These are phyloP conservation scores for Boletus rufocinnamomeus DNA, from an alignment of 768 basidiomycete genomes.

Conservation along the genomic window DNA sequence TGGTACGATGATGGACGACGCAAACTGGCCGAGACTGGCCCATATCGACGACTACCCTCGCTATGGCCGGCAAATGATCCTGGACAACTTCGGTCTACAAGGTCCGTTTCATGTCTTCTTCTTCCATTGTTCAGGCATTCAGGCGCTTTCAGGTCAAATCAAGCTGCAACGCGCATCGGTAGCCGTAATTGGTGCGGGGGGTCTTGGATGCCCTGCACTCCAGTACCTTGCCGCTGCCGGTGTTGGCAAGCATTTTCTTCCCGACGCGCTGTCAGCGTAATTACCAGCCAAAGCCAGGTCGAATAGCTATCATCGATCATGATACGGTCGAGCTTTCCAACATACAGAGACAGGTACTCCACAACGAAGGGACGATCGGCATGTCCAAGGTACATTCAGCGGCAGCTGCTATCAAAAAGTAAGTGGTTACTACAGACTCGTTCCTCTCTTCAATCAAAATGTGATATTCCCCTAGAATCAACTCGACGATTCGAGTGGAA, in stretches of 20 bases:
- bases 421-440: slow-evolving; percentile 5
- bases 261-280: background rate
- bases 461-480: slow-evolving; percentile 54
- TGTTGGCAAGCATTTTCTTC: slow-evolving; percentile 59
- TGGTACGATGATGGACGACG: slow-evolving; percentile 8
- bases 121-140: slow-evolving; percentile 1
- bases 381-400: slow-evolving; percentile 84
- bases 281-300: slow-evolving; percentile 50
- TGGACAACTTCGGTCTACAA: slow-evolving; percentile 83
- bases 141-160: slow-evolving; percentile 64
- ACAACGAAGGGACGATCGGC: slow-evolving; percentile 70
- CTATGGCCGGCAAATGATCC: slow-evolving; percentile 97
- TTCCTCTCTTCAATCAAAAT: slow-evolving; percentile 3
- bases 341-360: slow-evolving; percentile 91
- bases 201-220: slow-evolving; percentile 92
- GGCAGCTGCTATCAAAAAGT: slow-evolving; percentile 67
- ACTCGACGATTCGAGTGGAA: slow-evolving; percentile 66
- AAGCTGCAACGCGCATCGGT: slow-evolving; percentile 76
- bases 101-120: slow-evolving; percentile 45
- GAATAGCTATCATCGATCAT: slow-evolving; percentile 84
- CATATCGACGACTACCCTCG: slow-evolving; percentile 74
- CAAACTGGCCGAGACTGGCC: slow-evolving; percentile 32
- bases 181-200: slow-evolving; percentile 91
- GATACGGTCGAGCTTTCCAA: slow-evolving; percentile 89
- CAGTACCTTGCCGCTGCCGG: slow-evolving; percentile 94